Conservation (phyloP, 257 asterid species). For the Scutellaria barbata region DNA sequence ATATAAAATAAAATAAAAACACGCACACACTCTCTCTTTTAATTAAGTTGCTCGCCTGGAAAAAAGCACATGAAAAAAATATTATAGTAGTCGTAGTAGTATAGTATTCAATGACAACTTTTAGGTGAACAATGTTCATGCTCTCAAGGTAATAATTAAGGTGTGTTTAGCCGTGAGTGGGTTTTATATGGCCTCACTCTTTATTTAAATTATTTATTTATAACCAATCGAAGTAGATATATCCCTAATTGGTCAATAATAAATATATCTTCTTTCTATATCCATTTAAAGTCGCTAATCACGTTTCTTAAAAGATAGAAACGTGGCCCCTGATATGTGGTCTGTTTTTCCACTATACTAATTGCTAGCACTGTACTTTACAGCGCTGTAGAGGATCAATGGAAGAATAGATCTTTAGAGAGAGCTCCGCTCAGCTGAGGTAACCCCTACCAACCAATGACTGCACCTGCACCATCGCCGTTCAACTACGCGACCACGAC, state of each 20-base stretch:
- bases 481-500: slow-evolving; percentile 38
- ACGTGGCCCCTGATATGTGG: slow-evolving; percentile 12
- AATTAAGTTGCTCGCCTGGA: not conserved
- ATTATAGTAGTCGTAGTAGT: slow-evolving; percentile 29
- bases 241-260: no score
- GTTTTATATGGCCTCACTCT: no score
- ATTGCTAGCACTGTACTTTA: slow-evolving; percentile 22
- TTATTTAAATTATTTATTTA: no score
- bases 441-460: slow-evolving; percentile 50
- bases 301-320: not conserved
- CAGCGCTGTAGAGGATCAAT: slow-evolving; percentile 24
- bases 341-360: not conserved
- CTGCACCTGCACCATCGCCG: slow-evolving; percentile 52
- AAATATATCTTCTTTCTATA: not conserved
- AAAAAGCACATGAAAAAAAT: not conserved
- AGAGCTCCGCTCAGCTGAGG: slow-evolving; percentile 36
- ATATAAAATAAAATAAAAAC: no score
- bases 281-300: not conserved
- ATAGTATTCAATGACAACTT: no score
- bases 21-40: no score
- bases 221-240: no score
- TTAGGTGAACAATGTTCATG: slow-evolving; percentile 43
- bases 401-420: slow-evolving; percentile 23
- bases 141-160: slow-evolving; percentile 64
- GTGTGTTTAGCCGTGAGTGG: no score